phyloP scores from a whole-genome alignment of 352 stramenopile species.

The Phytophthora sp. region DNA sequence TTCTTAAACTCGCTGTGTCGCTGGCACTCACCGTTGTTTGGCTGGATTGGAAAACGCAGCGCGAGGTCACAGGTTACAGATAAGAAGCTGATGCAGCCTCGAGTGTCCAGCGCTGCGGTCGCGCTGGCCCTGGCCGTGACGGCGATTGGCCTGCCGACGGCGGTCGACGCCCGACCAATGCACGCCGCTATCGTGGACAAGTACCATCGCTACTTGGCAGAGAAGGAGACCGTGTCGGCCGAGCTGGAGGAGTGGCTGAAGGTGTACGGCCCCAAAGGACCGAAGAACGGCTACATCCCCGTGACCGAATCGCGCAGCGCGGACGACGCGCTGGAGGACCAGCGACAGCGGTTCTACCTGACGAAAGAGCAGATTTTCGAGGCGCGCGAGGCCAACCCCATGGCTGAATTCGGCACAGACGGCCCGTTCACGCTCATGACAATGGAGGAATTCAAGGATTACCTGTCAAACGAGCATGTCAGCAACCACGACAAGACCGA shows the following conservation, averaged over 20 bases:
- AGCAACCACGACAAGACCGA: conserved; percentile 5
- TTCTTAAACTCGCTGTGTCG: conserved; percentile 30
- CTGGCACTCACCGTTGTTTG: conserved; percentile 5
- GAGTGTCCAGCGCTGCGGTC: conserved; percentile 26
- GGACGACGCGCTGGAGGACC: conserved; percentile 45
- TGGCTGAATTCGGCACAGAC: conserved; percentile 49
- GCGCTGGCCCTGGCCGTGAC: conserved; percentile 24
- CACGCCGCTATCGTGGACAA: conserved; percentile 54
- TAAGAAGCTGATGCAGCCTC: conserved; percentile 24
- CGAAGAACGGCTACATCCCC: conserved; percentile 43
- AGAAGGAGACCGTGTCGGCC: conserved; percentile 40
- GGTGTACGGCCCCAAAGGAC: conserved; percentile 32
- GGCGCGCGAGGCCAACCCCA: conserved; percentile 39
- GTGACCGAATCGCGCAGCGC: conserved; percentile 39
- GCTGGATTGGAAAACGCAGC: conserved; percentile 13
- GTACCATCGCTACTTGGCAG: conserved; percentile 60
- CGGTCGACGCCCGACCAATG: conserved; percentile 41
- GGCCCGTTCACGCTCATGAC: conserved; percentile 64
- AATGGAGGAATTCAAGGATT: conserved; percentile 53
- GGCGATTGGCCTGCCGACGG: conserved; percentile 9
- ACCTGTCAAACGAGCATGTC: conserved; percentile 44
- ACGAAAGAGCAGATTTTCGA: conserved; percentile 47
- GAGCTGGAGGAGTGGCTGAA: conserved; percentile 58
- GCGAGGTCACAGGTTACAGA: conserved; percentile 2
- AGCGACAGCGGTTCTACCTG: conserved; percentile 52